Evolutionary conservation across 2,329 filamentous ascomycete species (phyloP).

Genomic region (Stemphylium vesicarium): DNA sequence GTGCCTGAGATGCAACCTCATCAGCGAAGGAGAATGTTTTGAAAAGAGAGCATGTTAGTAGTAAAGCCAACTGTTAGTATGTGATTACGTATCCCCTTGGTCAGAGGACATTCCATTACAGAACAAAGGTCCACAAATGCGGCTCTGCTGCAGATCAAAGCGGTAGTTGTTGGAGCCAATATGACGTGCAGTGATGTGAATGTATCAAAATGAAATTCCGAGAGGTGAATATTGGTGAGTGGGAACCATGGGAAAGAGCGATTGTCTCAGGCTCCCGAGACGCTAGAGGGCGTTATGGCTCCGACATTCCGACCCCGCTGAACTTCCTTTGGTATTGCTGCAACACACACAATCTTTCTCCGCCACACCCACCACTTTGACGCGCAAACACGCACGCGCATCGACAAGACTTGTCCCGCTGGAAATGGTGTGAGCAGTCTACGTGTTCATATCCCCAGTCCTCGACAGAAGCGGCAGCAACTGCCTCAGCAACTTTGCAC

Average conservation of each 20-base stretch:
- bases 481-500: conserved; percentile 8
- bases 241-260: neutral
- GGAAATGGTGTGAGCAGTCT: conserved; percentile 37
- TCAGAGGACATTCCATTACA: neutral
- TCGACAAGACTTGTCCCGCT: conserved; percentile 1
- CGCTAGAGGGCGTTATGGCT: conserved; percentile 5
- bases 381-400: conserved; percentile 29
- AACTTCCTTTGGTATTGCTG: conserved; percentile 3
- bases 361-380: conserved; percentile 25
- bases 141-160: conserved; percentile 11
- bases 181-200: neutral
- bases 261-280: neutral
- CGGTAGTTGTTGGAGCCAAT: neutral
- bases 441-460: conserved; percentile 1
- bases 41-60: too few relatives aligned
- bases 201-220: neutral
- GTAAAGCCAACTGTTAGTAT: neutral
- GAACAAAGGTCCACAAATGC: conserved; percentile 13
- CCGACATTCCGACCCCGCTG: conserved; percentile 18
- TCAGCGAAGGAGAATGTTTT: too few relatives aligned
- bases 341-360: conserved; percentile 21
- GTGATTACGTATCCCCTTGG: neutral
- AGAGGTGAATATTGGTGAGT: neutral
- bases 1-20: too few relatives aligned
- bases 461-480: conserved; percentile 3